Base-by-base conservation (phyloP, 202 grass and related monocot species). In the Hordeum pubiflorum region DNA sequence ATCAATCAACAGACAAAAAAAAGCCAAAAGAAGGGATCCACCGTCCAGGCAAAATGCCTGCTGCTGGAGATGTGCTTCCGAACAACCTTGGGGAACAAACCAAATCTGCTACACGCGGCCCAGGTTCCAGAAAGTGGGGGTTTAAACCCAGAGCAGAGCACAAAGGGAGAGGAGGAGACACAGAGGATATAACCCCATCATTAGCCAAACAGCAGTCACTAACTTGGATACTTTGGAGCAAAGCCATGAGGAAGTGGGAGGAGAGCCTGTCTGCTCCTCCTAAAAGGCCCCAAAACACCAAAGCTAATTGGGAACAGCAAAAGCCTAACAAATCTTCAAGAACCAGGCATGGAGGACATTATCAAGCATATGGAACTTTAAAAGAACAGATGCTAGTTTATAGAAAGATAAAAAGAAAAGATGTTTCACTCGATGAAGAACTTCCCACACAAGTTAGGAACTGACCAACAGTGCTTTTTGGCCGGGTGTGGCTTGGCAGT, bases 221-320 rank as follows among this genome's bases (percentile, higher is more conserved):
- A 85, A 85, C 52, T 72, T 56, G 31, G 62, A 62, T 76, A 55
- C 76, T 86, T 75, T 72, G 69, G 80, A 80, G 69, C 75, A 86
- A 86, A 90, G 83, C 63, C 75, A 75, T 70, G 76, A 80, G 71
- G 77, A 89, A 69, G 34, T 55, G 61, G 69, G 69, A 82, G 73
- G 78, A 86, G 83, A 69, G 83, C 38, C 65, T 59, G 74, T 10
- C 59, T 33, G 52, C 32, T 61, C 79, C 82, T 79, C 67, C 79
- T 75, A 76, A 79, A 86, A 87, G 80, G 80, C 48, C 63, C 58
- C 21, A 72, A 83, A 86, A 72, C 36, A 64, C 11, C 76, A 90
- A 90, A 87, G 88, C 27, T 87, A 87, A 87, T 84, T 84, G 70
- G 88, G 63, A 90, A 90, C 70, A 84, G 76, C 63, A 84, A 90